Evolutionary conservation across 352 stramenopile genomes (phyloP).

Genomic region (Pythium pyrilobum): DNA sequence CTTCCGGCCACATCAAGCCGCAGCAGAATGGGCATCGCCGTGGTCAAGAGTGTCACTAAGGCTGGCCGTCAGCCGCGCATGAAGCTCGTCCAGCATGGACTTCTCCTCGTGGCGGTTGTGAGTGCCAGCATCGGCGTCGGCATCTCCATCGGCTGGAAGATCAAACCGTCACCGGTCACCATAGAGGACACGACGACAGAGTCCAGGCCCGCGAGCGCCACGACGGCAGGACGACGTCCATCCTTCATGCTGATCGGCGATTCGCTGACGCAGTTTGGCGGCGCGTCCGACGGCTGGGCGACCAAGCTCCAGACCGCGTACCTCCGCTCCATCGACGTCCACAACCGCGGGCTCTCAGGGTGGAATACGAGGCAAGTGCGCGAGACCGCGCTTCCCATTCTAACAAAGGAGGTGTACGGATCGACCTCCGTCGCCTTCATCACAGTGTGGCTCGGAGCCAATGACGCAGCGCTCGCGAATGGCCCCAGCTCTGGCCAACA

Average conservation of each 20-base stretch:
- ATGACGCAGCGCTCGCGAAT: slow-evolving; percentile 42
- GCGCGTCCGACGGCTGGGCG: background rate
- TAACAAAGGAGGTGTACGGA: slow-evolving; percentile 27
- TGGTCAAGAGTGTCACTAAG: no score
- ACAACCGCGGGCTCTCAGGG: slow-evolving; percentile 39
- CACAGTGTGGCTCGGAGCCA: slow-evolving; percentile 53
- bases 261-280: slow-evolving; percentile 19
- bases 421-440: slow-evolving; percentile 28
- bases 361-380: slow-evolving; percentile 39
- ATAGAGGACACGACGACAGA: no score
- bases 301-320: background rate
- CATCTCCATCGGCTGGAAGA: no score
- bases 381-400: slow-evolving; percentile 31
- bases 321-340: slow-evolving; percentile 23
- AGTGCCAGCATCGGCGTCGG: no score
- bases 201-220: no score
- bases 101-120: no score
- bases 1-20: no score
- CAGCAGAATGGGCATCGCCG: no score
- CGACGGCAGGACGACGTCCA: background rate
- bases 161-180: no score
- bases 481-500: slow-evolving; percentile 25
- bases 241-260: slow-evolving; percentile 39
- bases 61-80: no score
- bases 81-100: no score